Evolutionary conservation across 306 rosid genomes (phyloP), one percentile per base, ranked within the genome.

Genomic region (Carpinus viminea): DNA sequence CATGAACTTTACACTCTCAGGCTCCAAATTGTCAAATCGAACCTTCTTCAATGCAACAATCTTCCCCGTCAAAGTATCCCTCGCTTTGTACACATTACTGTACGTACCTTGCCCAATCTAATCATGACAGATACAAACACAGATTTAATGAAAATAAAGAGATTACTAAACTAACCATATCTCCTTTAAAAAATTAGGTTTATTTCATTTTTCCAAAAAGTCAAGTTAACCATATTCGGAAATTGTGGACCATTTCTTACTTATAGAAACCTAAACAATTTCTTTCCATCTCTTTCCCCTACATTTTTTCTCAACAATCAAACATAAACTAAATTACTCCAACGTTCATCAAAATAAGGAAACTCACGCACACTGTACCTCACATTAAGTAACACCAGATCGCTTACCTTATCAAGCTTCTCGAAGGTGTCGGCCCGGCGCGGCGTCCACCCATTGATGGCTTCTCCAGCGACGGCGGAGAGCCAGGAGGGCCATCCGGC

Each of bases 401-500:
- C 31, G 12, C 59, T 9, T 79, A 91, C 98, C 93, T 91, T 96
- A 79, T 91, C 96, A 57, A 96, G 92, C 90, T 96, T 96, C 93
- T 96, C 94, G 74, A 93, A 93, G 59, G 93, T 83, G 50, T 96
- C 98, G 57, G 98, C 98, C 1, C 97, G 90, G 55, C 98, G 88
- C 15, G 99, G 99, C 11, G 87, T 90, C 92, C 94, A 88, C 72
- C 99, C 99, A 41, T 90, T 91, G 79, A 95, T 91, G 52, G 99
- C 98, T 85, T 96, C 99, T 26, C 99, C 98, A 78, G 98, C 98
- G 77, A 96, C 94, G 75, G 94, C 92, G 52, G 97, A 95, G 75
- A 96, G 92, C 99, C 99, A 96, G 83, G 97, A 85, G 4, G 99
- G 99, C 99, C 99, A 95, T 0, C 99, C 99, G 28, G 99, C 98